phyloP scores from a whole-genome alignment of 306 rosid species.

The Malus orientalis region DNA sequence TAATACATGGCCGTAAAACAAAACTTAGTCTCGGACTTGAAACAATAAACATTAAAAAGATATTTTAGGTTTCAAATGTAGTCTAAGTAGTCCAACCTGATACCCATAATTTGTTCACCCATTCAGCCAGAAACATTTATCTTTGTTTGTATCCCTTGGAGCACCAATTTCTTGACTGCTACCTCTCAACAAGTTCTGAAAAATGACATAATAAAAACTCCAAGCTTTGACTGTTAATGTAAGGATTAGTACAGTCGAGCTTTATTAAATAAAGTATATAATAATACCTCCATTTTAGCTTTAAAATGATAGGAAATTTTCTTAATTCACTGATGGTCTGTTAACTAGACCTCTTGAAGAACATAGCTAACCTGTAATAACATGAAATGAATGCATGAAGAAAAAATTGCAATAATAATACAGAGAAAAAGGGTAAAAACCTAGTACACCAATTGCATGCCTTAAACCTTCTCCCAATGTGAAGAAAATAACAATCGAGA shows the following conservation, averaged over 20 bases:
- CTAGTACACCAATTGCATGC: neutral
- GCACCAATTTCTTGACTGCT: slow-evolving; percentile 94
- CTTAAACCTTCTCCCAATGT: too few species aligned
- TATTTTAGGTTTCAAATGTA: neutral
- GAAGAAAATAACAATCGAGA: too few species aligned
- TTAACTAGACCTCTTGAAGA: slow-evolving; percentile 88
- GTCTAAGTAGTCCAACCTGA: slow-evolving; percentile 44
- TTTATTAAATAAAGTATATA: neutral
- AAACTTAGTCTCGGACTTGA: too few species aligned
- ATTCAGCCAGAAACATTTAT: slow-evolving; percentile 87
- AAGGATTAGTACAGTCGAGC: slow-evolving; percentile 5
- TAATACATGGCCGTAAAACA: too few species aligned
- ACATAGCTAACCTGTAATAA: slow-evolving; percentile 56
- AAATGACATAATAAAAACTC: neutral
- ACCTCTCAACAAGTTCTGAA: slow-evolving; percentile 84
- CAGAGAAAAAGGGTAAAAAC: neutral
- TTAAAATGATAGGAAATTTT: slow-evolving; percentile 49
- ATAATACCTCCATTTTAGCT: slow-evolving; percentile 58
- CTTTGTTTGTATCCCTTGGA: slow-evolving; percentile 91
- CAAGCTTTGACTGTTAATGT: neutral
- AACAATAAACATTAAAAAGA: too few species aligned
- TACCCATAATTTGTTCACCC: slow-evolving; percentile 90
- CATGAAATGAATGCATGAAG: slow-evolving; percentile 8
- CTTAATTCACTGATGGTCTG: slow-evolving; percentile 88
- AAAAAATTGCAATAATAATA: neutral